Conservation (phyloP, 2,329 filamentous ascomycete species). For the Juglanconis sp. region DNA sequence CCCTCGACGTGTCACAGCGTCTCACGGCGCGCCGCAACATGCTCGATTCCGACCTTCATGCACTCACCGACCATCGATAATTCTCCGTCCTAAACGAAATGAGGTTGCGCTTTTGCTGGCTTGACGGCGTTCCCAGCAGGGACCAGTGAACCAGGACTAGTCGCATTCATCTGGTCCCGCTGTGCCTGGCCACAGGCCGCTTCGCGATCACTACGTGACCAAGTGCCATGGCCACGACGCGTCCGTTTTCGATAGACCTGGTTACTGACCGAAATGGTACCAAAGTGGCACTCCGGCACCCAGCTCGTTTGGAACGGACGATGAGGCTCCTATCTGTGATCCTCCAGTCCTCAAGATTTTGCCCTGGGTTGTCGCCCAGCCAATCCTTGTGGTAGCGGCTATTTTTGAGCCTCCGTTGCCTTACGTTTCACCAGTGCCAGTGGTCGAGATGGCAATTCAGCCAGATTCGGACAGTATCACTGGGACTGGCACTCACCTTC, state of each 20-base stretch:
- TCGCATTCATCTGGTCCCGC: no score
- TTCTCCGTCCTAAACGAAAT: no score
- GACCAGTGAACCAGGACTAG: no score
- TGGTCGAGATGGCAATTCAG: not conserved
- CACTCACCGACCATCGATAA: not conserved
- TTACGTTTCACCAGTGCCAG: conserved; percentile 3
- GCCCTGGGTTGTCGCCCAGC: not conserved
- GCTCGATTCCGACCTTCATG: not conserved
- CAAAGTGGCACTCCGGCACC: not conserved
- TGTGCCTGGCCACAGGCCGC: no score
- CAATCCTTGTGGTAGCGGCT: conserved; percentile 1
- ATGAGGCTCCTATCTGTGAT: conserved; percentile 11
- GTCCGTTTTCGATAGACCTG: not conserved
- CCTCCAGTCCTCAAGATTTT: not conserved
- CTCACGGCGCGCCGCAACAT: not conserved
- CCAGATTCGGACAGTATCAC: not conserved
- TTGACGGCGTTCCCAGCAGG: no score
- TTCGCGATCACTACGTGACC: no score
- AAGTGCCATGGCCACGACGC: not conserved
- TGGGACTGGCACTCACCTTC: not conserved
- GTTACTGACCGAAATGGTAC: not conserved
- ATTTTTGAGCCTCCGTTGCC: conserved; percentile 8
- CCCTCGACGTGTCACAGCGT: not conserved
- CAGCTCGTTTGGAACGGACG: conserved; percentile 9
- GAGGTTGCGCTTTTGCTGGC: no score